phyloP scores from a whole-genome alignment of 805 yeast genomes.

The Jamesozyma gamospora region DNA sequence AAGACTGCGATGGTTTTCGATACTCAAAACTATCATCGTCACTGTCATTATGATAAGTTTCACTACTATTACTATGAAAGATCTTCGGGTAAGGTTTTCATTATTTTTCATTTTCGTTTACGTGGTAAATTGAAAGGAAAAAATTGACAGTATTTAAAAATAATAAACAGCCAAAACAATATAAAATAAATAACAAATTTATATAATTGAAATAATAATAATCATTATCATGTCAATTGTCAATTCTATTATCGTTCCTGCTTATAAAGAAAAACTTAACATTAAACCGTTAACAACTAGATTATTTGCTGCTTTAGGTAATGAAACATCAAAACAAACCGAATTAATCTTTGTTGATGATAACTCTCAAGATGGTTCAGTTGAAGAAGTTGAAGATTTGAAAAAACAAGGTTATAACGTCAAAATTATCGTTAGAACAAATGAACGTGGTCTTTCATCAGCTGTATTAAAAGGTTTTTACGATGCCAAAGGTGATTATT shows the following conservation, averaged over 20 bases:
- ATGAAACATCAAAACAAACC: slow-evolving; percentile 32
- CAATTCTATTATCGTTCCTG: slow-evolving; percentile 39
- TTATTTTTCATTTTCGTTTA: too few species aligned
- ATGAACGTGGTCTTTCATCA: slow-evolving; percentile 41
- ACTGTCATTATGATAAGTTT: too few species aligned
- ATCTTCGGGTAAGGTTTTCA: too few species aligned
- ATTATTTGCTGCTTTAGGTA: slow-evolving; percentile 40
- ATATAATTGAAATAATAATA: too few species aligned
- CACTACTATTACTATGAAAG: too few species aligned
- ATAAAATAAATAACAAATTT: too few species aligned
- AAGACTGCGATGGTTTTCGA: too few species aligned
- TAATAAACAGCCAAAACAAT: too few species aligned
- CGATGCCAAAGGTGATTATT: slow-evolving; percentile 38
- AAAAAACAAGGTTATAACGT: slow-evolving; percentile 40
- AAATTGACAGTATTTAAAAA: too few species aligned
- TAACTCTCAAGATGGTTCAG: slow-evolving; percentile 43
- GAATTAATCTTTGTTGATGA: slow-evolving; percentile 44
- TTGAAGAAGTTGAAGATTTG: slow-evolving; percentile 39
- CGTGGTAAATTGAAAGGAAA: too few species aligned
- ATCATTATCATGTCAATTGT: slow-evolving; percentile 34
- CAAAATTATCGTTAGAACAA: slow-evolving; percentile 40
- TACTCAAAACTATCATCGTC: too few species aligned
- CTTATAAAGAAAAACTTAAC: slow-evolving; percentile 41
- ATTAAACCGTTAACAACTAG: slow-evolving; percentile 41
- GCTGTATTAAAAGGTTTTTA: slow-evolving; percentile 41